Conservation (phyloP, 345 rosid genomes). For the Angophora floribunda region DNA sequence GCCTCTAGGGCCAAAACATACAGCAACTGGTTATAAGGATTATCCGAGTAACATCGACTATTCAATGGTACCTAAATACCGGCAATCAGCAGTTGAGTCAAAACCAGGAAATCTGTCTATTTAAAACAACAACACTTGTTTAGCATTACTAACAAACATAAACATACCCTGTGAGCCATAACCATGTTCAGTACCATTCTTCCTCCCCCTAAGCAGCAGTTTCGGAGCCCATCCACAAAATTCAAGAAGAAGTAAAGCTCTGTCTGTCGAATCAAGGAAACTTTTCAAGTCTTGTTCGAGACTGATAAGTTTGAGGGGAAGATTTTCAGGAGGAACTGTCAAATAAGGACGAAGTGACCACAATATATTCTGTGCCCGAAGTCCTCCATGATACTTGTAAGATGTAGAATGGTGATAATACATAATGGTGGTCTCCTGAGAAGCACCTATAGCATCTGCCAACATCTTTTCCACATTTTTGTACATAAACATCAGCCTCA, state of each 20-base stretch:
- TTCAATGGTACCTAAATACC: background rate
- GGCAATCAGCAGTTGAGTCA: background rate
- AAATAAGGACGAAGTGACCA: conserved; percentile 42
- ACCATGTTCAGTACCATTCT: conserved; percentile 33
- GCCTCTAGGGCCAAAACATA: background rate
- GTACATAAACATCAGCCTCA: conserved; percentile 51
- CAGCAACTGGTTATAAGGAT: background rate
- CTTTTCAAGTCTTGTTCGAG: conserved; percentile 35
- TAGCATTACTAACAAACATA: background rate
- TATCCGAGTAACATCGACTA: background rate
- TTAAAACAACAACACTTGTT: background rate
- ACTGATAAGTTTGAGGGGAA: conserved; percentile 37
- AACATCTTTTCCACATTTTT: conserved; percentile 53
- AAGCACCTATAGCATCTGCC: conserved; percentile 57
- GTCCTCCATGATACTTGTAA: conserved; percentile 61
- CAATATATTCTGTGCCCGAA: conserved; percentile 48
- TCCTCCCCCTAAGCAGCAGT: conserved; percentile 23
- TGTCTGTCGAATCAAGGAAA: conserved; percentile 75
- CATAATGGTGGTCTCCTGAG: conserved; percentile 34
- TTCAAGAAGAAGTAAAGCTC: conserved; percentile 58
- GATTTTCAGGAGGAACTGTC: conserved; percentile 31
- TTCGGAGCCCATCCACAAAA: conserved; percentile 78
- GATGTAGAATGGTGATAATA: conserved; percentile 59
- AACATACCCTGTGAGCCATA: conserved; percentile 27
- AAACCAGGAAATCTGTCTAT: background rate